Base-by-base conservation (phyloP, 495 filamentous ascomycete species). In the Friedmanniomyces endolithicus region DNA sequence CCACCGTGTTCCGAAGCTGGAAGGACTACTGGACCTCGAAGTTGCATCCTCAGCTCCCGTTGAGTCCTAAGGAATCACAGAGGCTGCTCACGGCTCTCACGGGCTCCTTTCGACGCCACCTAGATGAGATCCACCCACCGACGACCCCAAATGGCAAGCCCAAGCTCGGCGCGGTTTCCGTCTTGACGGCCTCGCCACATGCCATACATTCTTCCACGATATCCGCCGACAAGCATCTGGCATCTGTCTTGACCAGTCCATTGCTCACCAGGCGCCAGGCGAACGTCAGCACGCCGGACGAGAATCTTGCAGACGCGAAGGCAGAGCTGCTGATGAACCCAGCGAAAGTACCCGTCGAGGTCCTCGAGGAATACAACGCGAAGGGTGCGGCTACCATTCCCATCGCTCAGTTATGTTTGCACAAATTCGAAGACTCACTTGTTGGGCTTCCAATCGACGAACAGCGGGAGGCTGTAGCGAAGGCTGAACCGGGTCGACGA, bases 91-190 rank as follows among this genome's bases (percentile, higher is more conserved):
- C 77, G 24, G 72, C 77, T 51, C 77, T 94, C 55, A 89, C 84
- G 17, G 71, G 74, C 4, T 89, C 85, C n/a, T 94, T 94, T 68
- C 79, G 83, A 52, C 70, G 75, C 35, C 82, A 86, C 33, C 74
- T 94, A 31, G 84, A 90, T 63, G 71, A 67, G 35, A 78, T 84
- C 60, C 78, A 87, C 63, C 68, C 70, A 22, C 25, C 51, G 11
- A n/a, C 20, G 11, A 3, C 27, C 11, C 45, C 50, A 7, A 24
- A 58, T 46, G 50, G 23, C 48, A 46, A 47, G n/a, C 39, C 33
- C 12, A 40, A 35, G 6, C 19, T 23, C 6, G 41, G n/a, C n/a
- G 1, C 19, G 11, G 29, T 1, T 6, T 1, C 8, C 7, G 16
- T n/a, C 3, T 45, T 46, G n/a, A 9, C 24, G 16, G n/a, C 17